Percentiles rank a stretch among this genome's conserved stretches.
phyloP scores from a whole-genome alignment of 257 asterid genomes.

The Rehmannia glutinosa region DNA sequence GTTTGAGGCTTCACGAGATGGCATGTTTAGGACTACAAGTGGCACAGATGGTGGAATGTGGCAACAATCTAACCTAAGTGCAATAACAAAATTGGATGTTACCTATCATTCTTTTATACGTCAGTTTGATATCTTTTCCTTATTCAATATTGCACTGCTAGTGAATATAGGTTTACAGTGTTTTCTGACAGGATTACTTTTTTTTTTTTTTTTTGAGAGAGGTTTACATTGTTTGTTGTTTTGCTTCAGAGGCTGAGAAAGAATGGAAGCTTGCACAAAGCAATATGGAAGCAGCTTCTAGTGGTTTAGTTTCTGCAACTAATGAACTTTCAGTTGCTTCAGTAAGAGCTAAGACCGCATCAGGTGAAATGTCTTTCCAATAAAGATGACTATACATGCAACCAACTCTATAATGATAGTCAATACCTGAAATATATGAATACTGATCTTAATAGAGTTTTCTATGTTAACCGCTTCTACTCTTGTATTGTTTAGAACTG shows the following conservation, averaged over 20 bases:
- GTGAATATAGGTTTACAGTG: constrained; percentile 14
- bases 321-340: constrained; percentile 79
- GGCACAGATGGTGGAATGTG: constrained; percentile 74
- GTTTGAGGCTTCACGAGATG: constrained; percentile 96
- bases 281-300: constrained; percentile 94
- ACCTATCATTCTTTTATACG: constrained; percentile 82
- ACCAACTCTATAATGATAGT: constrained; percentile 12
- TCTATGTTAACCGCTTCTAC: constrained; percentile 10
- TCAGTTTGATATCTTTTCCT: constrained; percentile 36
- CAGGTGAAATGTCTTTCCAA: constrained; percentile 54
- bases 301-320: constrained; percentile 71
- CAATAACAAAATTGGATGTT: constrained; percentile 68
- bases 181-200: constrained; percentile 20
- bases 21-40: constrained; percentile 52
- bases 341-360: constrained; percentile 69
- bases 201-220: too few relatives aligned
- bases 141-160: constrained; percentile 13
- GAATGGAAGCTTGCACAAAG: constrained; percentile 90
- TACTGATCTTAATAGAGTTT: constrained; percentile 12
- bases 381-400: constrained; percentile 1
- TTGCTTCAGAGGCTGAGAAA: constrained; percentile 83
- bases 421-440: constrained; percentile 7
- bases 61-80: constrained; percentile 78
- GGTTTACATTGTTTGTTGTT: constrained; percentile 35
- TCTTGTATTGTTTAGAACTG: neutral